Evolutionary conservation across 73 alveolate genomes (phyloP).

Genomic region (Breviolum minutum): DNA sequence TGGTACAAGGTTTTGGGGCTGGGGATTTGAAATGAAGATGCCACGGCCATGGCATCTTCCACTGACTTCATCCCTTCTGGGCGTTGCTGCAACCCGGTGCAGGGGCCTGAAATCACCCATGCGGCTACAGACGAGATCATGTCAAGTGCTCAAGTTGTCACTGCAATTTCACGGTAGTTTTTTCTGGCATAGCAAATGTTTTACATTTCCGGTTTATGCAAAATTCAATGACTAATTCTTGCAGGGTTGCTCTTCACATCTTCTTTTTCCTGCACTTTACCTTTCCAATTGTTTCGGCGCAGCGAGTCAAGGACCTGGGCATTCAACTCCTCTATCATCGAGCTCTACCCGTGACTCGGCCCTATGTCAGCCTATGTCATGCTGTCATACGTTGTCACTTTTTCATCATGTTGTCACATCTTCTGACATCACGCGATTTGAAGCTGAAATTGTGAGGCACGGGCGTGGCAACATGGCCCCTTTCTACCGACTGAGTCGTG

Average conservation of each 20-base stretch:
- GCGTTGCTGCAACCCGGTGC: background rate
- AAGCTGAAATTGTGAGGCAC: constrained; percentile 2
- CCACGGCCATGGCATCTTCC: background rate
- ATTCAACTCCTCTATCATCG: constrained; percentile 25
- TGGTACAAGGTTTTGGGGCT: constrained; percentile 73
- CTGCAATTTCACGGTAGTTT: too few relatives aligned
- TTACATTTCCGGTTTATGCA: background rate
- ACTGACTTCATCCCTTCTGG: too few relatives aligned
- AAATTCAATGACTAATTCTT: too few relatives aligned
- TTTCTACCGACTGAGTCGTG: constrained; percentile 78
- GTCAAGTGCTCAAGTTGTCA: background rate
- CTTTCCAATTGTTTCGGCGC: background rate
- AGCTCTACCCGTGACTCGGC: constrained; percentile 46
- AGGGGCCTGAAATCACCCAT: constrained; percentile 75
- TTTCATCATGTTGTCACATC: too few relatives aligned
- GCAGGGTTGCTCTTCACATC: too few relatives aligned
- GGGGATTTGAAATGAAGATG: background rate
- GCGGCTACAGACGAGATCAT: constrained; percentile 90
- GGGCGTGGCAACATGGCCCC: constrained; percentile 76
- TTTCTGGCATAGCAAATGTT: background rate
- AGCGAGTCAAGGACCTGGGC: constrained; percentile 66
- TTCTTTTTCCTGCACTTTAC: too few relatives aligned
- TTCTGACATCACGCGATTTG: background rate
- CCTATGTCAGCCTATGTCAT: background rate
- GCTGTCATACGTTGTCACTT: too few relatives aligned